phyloP scores from a whole-genome alignment of 179 eudicot species.

The Monotropa hypopitys region DNA sequence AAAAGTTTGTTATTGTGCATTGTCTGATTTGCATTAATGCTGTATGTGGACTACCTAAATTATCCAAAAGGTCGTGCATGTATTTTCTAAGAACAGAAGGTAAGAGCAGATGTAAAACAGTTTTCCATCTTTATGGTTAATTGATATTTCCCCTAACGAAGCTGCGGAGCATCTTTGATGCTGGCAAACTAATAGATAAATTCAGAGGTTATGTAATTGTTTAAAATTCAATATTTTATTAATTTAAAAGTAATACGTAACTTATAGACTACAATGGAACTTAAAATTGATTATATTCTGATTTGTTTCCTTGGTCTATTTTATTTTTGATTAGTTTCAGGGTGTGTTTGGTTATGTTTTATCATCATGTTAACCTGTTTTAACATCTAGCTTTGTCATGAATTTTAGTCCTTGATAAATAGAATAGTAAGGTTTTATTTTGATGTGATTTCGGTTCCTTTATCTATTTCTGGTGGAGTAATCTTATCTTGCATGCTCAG shows the following conservation, averaged over 20 bases:
- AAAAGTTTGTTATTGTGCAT: neutral
- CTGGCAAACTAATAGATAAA: neutral
- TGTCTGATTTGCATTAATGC: neutral
- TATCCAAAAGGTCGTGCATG: neutral
- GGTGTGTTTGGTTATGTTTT: neutral
- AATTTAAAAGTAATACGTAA: neutral
- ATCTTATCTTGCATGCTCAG: slow-evolving; percentile 23
- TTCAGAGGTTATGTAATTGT: neutral
- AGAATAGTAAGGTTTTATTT: neutral
- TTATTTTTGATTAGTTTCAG: neutral
- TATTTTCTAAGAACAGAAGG: neutral
- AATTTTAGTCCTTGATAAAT: neutral
- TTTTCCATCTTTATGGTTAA: neutral
- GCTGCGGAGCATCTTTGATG: neutral
- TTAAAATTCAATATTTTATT: neutral
- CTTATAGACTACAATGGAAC: neutral
- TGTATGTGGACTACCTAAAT: neutral
- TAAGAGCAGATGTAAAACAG: neutral
- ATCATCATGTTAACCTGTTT: neutral
- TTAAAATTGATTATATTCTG: neutral
- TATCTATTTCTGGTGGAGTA: slow-evolving; percentile 32
- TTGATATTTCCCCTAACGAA: neutral
- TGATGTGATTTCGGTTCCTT: neutral
- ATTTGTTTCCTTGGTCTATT: neutral
- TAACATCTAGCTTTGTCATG: neutral